These are phyloP conservation scores for Cenchrus fungigraminus DNA, from an alignment of 176 grass and related monocot genomes.

Conservation along the genomic window DNA sequence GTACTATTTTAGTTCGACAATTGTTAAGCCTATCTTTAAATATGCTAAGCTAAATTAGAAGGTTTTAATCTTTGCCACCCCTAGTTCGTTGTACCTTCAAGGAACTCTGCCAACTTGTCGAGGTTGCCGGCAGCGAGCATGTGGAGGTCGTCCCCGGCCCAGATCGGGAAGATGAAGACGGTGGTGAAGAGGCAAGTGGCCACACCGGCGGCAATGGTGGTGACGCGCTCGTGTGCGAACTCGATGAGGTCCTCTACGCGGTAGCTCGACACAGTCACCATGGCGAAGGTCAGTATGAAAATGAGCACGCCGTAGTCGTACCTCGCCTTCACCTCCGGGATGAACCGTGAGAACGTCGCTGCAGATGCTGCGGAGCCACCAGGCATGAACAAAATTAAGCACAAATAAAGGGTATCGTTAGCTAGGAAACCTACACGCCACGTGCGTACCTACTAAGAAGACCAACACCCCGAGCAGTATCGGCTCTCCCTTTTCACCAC, in stretches of 20 bases:
- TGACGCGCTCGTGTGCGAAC: slow-evolving; percentile 71
- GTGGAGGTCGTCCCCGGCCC: slow-evolving; percentile 92
- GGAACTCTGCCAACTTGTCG: slow-evolving; percentile 77
- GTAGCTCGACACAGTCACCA: slow-evolving; percentile 92
- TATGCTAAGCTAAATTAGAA: too few relatives aligned
- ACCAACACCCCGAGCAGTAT: slow-evolving; percentile 75
- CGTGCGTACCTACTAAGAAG: slow-evolving; percentile 48
- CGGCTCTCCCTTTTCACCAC: slow-evolving; percentile 65
- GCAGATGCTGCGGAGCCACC: slow-evolving; percentile 51
- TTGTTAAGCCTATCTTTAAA: too few relatives aligned
- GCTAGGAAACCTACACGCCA: too few relatives aligned
- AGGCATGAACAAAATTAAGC: too few relatives aligned
- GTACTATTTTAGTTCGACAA: too few relatives aligned
- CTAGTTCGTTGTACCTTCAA: slow-evolving; percentile 57
- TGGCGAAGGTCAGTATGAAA: slow-evolving; percentile 87
- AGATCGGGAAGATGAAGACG: slow-evolving; percentile 72
- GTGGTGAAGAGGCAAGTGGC: slow-evolving; percentile 67
- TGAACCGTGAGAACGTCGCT: slow-evolving; percentile 91
- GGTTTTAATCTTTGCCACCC: too few relatives aligned
- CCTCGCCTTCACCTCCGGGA: slow-evolving; percentile 85
- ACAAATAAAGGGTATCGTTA: too few relatives aligned
- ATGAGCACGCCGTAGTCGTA: slow-evolving; percentile 90
- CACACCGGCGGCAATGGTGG: slow-evolving; percentile 77
- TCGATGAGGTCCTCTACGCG: slow-evolving; percentile 64
- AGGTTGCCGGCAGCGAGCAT: slow-evolving; percentile 60